Conservation (phyloP, 2,329 filamentous ascomycete species). For the Scedosporium aurantiacum region DNA sequence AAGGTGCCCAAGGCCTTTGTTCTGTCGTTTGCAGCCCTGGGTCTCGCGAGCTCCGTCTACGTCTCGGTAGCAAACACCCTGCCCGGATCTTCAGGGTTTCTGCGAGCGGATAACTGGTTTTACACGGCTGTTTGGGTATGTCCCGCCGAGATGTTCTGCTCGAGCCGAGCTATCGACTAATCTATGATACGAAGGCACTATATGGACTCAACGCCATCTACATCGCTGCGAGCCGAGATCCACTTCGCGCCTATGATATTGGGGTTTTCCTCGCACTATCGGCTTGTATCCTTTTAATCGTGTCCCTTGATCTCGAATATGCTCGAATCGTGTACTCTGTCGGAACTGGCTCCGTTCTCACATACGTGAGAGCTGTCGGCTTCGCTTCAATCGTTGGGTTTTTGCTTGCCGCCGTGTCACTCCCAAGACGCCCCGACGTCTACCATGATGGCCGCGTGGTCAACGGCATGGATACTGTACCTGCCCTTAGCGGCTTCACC, state of each 20-base stretch:
- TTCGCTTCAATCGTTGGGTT: constrained; percentile 33
- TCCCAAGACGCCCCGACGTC: constrained; percentile 59
- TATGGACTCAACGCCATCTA: constrained; percentile 40
- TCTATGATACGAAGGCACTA: constrained; percentile 27
- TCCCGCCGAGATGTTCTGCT: constrained; percentile 13
- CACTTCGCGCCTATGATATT: constrained; percentile 40
- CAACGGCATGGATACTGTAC: constrained; percentile 51
- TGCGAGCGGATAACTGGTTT: constrained; percentile 48
- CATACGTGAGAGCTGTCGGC: constrained; percentile 37
- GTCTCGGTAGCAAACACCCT: constrained; percentile 42
- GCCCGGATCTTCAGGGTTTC: constrained; percentile 14
- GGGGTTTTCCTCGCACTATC: constrained; percentile 42
- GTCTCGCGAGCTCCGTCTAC: constrained; percentile 44
- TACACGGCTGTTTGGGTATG: constrained; percentile 52
- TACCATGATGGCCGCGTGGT: constrained; percentile 48
- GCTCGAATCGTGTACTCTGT: constrained; percentile 21
- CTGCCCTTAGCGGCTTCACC: constrained; percentile 49
- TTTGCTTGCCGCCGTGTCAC: constrained; percentile 35
- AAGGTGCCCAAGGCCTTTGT: constrained; percentile 44
- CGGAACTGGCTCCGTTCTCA: constrained; percentile 20
- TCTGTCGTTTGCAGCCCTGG: constrained; percentile 39
- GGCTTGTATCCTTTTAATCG: constrained; percentile 27
- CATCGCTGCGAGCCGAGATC: constrained; percentile 36
- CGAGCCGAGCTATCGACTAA: constrained; percentile 10
- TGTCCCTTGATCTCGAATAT: constrained; percentile 33